These are phyloP conservation scores for Stygiomarasmius scandens DNA, from an alignment of 1,284 basidiomycete species.

Conservation along the genomic window DNA sequence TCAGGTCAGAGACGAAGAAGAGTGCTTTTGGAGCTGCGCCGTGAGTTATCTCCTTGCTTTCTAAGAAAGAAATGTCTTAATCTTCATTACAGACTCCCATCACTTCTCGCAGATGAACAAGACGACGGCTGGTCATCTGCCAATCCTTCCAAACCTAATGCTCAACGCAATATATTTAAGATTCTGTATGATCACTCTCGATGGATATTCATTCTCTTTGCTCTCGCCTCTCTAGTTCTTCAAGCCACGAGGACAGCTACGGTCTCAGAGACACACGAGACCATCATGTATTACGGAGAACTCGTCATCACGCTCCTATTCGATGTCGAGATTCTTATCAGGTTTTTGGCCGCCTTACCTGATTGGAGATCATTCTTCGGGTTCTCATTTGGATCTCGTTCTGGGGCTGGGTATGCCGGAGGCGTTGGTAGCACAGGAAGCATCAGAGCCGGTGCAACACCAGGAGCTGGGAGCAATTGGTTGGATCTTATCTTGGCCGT, in stretches of 20 bases:
- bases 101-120: constrained; percentile 19
- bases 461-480: constrained; percentile 70
- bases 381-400: too few relatives aligned
- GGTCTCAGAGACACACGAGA: constrained; percentile 47
- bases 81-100: background rate
- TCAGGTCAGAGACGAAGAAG: constrained; percentile 85
- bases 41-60: constrained; percentile 3
- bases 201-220: constrained; percentile 81
- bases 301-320: constrained; percentile 84
- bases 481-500: constrained; percentile 86
- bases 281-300: constrained; percentile 69
- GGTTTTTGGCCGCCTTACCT: constrained; percentile 75
- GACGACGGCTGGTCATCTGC: constrained; percentile 62
- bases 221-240: constrained; percentile 71
- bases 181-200: constrained; percentile 62
- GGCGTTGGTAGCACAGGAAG: too few relatives aligned
- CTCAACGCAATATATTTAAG: constrained; percentile 52
- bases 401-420: too few relatives aligned
- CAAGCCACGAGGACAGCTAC: constrained; percentile 78
- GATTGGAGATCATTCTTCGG: constrained; percentile 83
- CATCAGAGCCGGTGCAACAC: too few relatives aligned
- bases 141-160: constrained; percentile 45
- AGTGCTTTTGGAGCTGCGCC: constrained; percentile 90
- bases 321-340: constrained; percentile 85
- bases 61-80: background rate